Base-by-base conservation (phyloP, 2,329 filamentous ascomycete genomes). In the Parastagonospora nodorum region DNA sequence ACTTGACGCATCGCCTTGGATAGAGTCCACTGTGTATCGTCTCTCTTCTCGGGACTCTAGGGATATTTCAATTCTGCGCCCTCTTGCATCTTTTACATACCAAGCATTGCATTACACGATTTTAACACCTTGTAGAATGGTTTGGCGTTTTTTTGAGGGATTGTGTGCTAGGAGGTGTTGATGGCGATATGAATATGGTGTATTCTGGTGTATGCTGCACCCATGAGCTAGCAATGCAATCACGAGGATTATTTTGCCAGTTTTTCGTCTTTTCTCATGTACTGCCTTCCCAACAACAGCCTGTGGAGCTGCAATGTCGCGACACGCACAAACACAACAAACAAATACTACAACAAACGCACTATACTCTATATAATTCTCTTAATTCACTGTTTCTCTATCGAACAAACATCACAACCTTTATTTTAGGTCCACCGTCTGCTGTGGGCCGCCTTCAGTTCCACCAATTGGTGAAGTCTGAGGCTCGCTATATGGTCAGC, bases 81-180 rank as follows among this genome's bases (percentile, higher is more conserved):
- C 57, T 52, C 50, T 52, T 65, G 61, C 63, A 62, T 51, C 48
- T 61, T 45, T 48, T 53, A 53, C 50, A 48, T 48, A 45, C 44
- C 43, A 33, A 48, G 53, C 51, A 52, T 57, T 43, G 47, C 44
- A 53, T 39, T 53, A 51, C 43, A 56, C 38, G 48, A 55, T 60
- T 60, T 51, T 3, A 50, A 60, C 53, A 62, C 48, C 44, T 37
- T 43, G 36, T 67, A 67, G 61, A 64, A 43, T 51, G 51, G 50
- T 15, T 60, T 55, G 61, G 60, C 61, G 61, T 63, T 24, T 24
- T 24, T 24, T 24, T 63, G 41, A 39, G 36, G 32, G 30, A 2
- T 12, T n/a, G 19, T 39, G 35, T 33, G 31, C 37, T 31, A 30
- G 46, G 29, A 24, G 31, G 15, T 35, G 39, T 33, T 30, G 16